phyloP scores from a whole-genome alignment of 192 early-diverging fungal species.

The Oehlia diaphana region DNA sequence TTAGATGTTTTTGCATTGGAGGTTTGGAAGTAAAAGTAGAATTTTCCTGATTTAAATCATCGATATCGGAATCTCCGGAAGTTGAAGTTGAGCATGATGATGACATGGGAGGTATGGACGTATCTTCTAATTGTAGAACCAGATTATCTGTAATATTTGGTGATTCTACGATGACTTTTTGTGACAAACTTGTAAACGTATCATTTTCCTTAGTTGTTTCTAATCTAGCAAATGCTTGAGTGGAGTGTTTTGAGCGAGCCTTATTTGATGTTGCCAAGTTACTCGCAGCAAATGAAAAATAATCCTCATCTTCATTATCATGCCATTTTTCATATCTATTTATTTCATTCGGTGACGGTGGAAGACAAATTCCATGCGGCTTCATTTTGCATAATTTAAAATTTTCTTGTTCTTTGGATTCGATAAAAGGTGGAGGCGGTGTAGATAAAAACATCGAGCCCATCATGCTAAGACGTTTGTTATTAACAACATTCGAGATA shows the following conservation, averaged over 20 bases:
- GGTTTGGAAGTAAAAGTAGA: not conserved
- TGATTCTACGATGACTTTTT: not conserved
- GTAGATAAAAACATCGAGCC: not conserved
- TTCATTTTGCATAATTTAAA: not conserved
- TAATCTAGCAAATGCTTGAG: not conserved
- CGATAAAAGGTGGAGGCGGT: not conserved
- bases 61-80: not conserved
- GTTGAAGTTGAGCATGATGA: not conserved
- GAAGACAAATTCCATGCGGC: not conserved
- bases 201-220: not conserved
- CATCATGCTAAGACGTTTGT: not conserved
- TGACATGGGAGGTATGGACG: not conserved
- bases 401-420: not conserved
- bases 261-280: not conserved
- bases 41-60: constrained; percentile 2
- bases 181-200: not conserved
- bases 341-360: not conserved
- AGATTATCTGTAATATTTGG: not conserved
- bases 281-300: not conserved
- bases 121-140: constrained; percentile 3
- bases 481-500: not conserved
- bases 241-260: not conserved
- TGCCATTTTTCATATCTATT: not conserved
- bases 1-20: not conserved
- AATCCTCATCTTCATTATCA: not conserved